These are phyloP conservation scores for Boletellus ananiceps DNA, from an alignment of 768 basidiomycete species.

Conservation along the genomic window DNA sequence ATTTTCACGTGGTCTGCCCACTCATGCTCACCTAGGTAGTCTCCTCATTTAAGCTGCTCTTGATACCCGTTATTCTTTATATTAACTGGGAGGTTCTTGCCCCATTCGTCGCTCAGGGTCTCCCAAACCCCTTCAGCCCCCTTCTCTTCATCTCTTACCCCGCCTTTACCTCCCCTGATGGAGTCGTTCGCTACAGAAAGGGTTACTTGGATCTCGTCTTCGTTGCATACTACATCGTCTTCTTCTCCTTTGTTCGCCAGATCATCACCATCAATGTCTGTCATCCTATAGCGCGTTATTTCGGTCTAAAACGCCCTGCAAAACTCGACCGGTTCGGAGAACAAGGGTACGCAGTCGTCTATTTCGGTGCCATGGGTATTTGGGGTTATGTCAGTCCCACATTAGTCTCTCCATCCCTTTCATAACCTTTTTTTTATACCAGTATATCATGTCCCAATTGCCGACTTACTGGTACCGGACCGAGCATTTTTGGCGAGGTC, in stretches of 20 bases:
- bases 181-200: slow-evolving; percentile 66
- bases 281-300: slow-evolving; percentile 60
- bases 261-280: slow-evolving; percentile 59
- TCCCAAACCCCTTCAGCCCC: slow-evolving; percentile 68
- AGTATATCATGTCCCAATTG: slow-evolving; percentile 80
- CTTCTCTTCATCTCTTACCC: slow-evolving; percentile 69
- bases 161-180: slow-evolving; percentile 46
- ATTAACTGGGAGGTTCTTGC: slow-evolving; percentile 57
- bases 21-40: slow-evolving; percentile 32
- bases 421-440: not conserved
- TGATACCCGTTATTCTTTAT: slow-evolving; percentile 57
- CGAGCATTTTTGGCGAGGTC: slow-evolving; percentile 80
- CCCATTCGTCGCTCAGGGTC: slow-evolving; percentile 41
- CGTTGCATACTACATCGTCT: slow-evolving; percentile 75
- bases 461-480: slow-evolving; percentile 88
- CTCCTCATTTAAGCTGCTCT: slow-evolving; percentile 63
- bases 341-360: slow-evolving; percentile 83
- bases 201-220: slow-evolving; percentile 74
- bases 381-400: slow-evolving; percentile 68
- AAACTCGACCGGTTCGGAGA: slow-evolving; percentile 88
- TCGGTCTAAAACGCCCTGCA: slow-evolving; percentile 58
- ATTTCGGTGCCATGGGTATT: slow-evolving; percentile 64
- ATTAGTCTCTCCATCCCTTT: not conserved
- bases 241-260: slow-evolving; percentile 89
- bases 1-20: not conserved